A percentile compares a stretch with the other conserved stretches of the same genome.
Evolutionary conservation across 805 yeast species (phyloP).

Genomic region (Metschnikowia henanensis): DNA sequence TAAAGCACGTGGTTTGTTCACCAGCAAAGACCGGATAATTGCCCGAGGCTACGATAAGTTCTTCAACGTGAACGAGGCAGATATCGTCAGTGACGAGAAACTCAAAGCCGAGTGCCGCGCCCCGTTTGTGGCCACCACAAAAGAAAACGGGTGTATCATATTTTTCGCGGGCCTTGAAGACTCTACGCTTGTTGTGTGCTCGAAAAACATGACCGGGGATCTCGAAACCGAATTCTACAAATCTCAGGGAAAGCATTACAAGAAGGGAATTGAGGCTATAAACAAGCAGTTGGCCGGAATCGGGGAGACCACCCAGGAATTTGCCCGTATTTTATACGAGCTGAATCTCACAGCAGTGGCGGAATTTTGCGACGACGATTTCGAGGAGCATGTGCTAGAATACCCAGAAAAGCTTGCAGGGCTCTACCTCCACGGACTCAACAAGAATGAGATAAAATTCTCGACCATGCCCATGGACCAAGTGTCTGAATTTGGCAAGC

Average conservation of each 20-base stretch:
- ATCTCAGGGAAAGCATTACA: conserved; percentile 64
- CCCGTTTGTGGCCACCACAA: conserved; percentile 78
- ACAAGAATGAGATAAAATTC: conserved; percentile 63
- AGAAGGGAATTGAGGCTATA: conserved; percentile 63
- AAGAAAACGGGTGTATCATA: conserved; percentile 93
- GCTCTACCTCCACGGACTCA: conserved; percentile 86
- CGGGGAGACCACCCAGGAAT: conserved; percentile 43
- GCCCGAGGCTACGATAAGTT: conserved; percentile 94
- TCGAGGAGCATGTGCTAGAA: conserved; percentile 90
- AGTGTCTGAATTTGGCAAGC: conserved; percentile 59
- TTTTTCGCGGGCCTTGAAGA: conserved; percentile 74
- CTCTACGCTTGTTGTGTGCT: conserved; percentile 82
- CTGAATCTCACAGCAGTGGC: conserved; percentile 80
- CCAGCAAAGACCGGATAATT: conserved; percentile 49
- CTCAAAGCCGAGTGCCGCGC: conserved; percentile 48
- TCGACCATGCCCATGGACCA: conserved; percentile 59
- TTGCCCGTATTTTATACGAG: conserved; percentile 55
- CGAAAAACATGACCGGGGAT: conserved; percentile 86
- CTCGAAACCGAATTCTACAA: conserved; percentile 4
- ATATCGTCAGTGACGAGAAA: conserved; percentile 5
- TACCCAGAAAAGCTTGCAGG: conserved; percentile 73
- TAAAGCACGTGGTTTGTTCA: conserved; percentile 84
- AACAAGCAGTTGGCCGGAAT: conserved; percentile 46
- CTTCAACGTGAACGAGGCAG: conserved; percentile 71
- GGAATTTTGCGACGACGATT: conserved; percentile 87